Evolutionary conservation across 768 basidiomycete species (phyloP).

Genomic region (Panaeolus cyanescens): DNA sequence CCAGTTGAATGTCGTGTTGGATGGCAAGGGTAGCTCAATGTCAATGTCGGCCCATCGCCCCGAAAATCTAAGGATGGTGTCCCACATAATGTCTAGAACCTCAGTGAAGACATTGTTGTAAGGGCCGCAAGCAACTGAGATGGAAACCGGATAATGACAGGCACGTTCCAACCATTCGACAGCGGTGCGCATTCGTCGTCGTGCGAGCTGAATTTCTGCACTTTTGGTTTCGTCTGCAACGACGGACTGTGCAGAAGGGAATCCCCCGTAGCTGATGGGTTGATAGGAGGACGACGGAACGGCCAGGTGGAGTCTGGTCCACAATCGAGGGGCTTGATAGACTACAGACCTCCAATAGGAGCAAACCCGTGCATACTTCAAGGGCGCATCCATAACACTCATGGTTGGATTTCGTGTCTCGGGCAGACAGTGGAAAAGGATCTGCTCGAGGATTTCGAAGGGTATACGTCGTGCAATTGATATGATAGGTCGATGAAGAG

Average conservation of each 20-base stretch:
- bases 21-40: background rate
- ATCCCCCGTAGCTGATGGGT: background rate
- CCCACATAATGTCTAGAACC: background rate
- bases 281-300: background rate
- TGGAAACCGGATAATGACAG: background rate
- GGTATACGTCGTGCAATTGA: constrained; percentile 14
- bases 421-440: constrained; percentile 21
- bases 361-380: constrained; percentile 18
- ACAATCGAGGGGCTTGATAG: constrained; percentile 15
- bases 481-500: background rate
- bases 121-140: background rate
- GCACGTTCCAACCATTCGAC: background rate
- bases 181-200: background rate
- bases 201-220: background rate
- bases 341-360: constrained; percentile 19
- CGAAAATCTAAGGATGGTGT: background rate
- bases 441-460: constrained; percentile 16
- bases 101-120: background rate
- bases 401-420: constrained; percentile 20
- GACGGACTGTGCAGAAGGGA: background rate
- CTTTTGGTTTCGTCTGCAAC: background rate
- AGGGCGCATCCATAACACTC: constrained; percentile 17
- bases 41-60: background rate
- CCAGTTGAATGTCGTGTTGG: background rate
- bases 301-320: constrained; percentile 9